Evolutionary conservation across 768 basidiomycete genomes (phyloP).

Genomic region (Termitomyces titanicus): DNA sequence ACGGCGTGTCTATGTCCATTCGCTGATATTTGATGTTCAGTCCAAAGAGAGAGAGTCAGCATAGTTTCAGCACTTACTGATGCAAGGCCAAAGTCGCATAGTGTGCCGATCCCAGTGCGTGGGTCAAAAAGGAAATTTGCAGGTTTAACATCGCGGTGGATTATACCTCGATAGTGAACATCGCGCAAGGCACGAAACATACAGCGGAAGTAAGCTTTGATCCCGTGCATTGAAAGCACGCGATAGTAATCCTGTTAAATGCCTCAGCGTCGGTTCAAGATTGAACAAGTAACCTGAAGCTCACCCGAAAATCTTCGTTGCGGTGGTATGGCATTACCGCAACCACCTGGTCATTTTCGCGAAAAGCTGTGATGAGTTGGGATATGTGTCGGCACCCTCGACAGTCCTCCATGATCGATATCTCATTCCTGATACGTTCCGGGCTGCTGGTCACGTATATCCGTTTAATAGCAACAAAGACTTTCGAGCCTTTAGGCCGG

Average conservation of each 20-base stretch:
- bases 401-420: slow-evolving; percentile 83
- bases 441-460: slow-evolving; percentile 97
- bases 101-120: slow-evolving; percentile 72
- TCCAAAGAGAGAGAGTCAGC: background rate
- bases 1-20: slow-evolving; percentile 40
- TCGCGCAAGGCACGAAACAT: slow-evolving; percentile 89
- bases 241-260: slow-evolving; percentile 69
- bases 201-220: slow-evolving; percentile 86
- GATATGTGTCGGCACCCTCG: slow-evolving; percentile 85
- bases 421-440: slow-evolving; percentile 88
- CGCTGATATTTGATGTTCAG: slow-evolving; percentile 35
- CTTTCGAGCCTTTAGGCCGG: slow-evolving; percentile 41
- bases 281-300: background rate
- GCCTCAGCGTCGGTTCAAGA: background rate
- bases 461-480: slow-evolving; percentile 91
- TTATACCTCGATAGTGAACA: slow-evolving; percentile 80
- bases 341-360: slow-evolving; percentile 88
- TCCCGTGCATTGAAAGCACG: slow-evolving; percentile 64
- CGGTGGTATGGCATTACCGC: slow-evolving; percentile 91
- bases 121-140: slow-evolving; percentile 97
- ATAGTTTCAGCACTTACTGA: slow-evolving; percentile 53
- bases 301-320: slow-evolving; percentile 93
- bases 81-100: slow-evolving; percentile 95
- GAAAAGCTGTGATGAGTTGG: slow-evolving; percentile 92
- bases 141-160: slow-evolving; percentile 97